Percentiles rank a stretch among this genome's conserved stretches.
Evolutionary conservation across 148 eudicot species (phyloP).

Genomic region (Fagopyrum esculentum): DNA sequence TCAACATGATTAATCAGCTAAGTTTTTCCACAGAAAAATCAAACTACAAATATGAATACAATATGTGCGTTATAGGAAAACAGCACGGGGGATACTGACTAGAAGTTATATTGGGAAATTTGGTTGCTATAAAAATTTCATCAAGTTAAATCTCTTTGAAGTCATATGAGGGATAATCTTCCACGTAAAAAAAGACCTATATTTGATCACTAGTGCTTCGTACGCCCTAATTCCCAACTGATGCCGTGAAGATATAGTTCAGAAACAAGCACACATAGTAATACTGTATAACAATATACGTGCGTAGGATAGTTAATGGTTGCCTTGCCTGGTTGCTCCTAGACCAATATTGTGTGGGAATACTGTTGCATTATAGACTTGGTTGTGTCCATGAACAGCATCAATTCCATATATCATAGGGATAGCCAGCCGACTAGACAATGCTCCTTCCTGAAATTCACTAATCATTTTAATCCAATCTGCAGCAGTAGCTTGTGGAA

Average conservation of each 20-base stretch:
- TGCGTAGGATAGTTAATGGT: neutral
- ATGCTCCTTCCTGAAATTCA: conserved; percentile 9
- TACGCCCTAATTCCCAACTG: too few species aligned
- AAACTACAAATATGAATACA: neutral
- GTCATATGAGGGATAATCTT: too few species aligned
- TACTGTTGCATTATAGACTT: conserved; percentile 12
- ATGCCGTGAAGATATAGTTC: too few species aligned
- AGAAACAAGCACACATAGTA: too few species aligned
- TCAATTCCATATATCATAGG: conserved; percentile 14
- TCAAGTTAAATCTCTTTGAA: neutral
- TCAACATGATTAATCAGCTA: neutral
- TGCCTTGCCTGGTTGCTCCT: conserved; percentile 14
- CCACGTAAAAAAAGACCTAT: too few species aligned
- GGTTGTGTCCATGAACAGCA: conserved; percentile 15
- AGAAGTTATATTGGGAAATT: neutral
- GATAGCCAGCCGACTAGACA: conserved; percentile 11
- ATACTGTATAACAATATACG: too few species aligned
- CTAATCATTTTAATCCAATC: conserved; percentile 13
- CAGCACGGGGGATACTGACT: too few species aligned
- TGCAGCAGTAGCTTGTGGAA: conserved; percentile 13
- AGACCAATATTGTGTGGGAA: conserved; percentile 15
- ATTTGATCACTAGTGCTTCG: too few species aligned
- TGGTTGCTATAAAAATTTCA: neutral
- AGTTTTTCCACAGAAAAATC: neutral
- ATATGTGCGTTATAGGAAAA: too few species aligned